Evolutionary conservation across 2,329 filamentous ascomycete genomes (phyloP), one percentile per base, ranked within the genome.

Genomic region (Tympanopsis confertula): DNA sequence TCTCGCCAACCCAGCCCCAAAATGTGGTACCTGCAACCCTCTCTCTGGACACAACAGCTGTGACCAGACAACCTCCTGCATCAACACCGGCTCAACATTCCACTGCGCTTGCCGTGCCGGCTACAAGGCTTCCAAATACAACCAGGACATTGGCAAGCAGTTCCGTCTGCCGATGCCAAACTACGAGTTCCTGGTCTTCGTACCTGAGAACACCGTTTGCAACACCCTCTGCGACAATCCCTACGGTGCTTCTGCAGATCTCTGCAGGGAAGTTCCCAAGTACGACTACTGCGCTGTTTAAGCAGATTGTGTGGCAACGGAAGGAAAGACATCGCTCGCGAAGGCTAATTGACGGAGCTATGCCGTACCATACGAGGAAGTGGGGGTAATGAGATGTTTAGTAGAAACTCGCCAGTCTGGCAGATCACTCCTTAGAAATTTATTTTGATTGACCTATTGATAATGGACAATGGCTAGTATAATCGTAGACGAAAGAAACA

Each of bases 1-100:
- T n/a, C n/a, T n/a, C 24, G n/a, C 24, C 24, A 28, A n/a, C 24
- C 10, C n/a, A 10, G 10, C 24, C 24, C 24, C 24, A 18, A 46
- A 46, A 20, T 45, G 48, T 20, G 53, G 53, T 18, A 57, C 53
- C 35, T 62, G 59, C 52, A 59, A 61, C 42, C 57, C 59, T 3
- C 24, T 57, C 41, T 56, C 57, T 3, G 58, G 57, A 39, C 35
- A 57, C 36, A 62, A 62, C 44, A 43, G 46, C 41, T 64, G 61
- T 44, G 55, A 63, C 42, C 47, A 57, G 30, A 62, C 58, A 13
- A 64, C 61, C 18, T 62, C 61, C 5, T 64, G 61, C 47, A 63
- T 62, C 44, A 61, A 55, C 49, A 61, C 57, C 1, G 58, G 58
- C 36, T 47, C 45, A 4, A 42, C 49, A 17, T 61, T 59, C 54